Evolutionary conservation across 2,329 filamentous ascomycete species (phyloP), one percentile per base, ranked within the genome.

Genomic region (Pseudocercospora eumusae): DNA sequence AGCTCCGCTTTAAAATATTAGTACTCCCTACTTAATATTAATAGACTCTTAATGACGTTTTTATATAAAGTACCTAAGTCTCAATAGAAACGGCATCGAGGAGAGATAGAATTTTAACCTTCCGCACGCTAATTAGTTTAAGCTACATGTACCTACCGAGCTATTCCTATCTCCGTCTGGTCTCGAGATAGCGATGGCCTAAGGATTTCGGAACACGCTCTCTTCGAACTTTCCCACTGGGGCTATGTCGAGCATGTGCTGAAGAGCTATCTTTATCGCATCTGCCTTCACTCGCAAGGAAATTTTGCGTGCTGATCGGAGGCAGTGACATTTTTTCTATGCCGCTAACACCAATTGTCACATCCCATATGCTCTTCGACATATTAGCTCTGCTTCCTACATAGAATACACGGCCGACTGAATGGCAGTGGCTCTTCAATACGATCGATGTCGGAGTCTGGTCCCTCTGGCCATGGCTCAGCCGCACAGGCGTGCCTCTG

Each of bases 191-290:
- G n/a, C n/a, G n/a, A n/a, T n/a, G n/a, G n/a, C n/a, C n/a, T 47
- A 8, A 25, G 44, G 44, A 47, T 23, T 13, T 8, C 21, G 44
- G 10, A 47, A 21, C 9, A 4, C 1, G 7, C 5, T 25, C 18
- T 20, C 10, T n/a, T n/a, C n/a, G n/a, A 28, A 52, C 21, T 23
- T 5, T 52, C 47, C 18, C 11, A 28, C 25, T 28, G 47, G 8
- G 47, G 47, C 47, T 52, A 52, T 52, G 47, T 31, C 47, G 23
- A 31, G 47, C 25, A 28, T 52, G 47, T 52, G 25, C 47, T 52
- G 31, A 25, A 10, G 25, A 27, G 47, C 47, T 52, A 52, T 52
- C 47, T 52, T 52, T 52, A 52, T 52, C 47, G 23, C 10, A 28
- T n/a, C 21, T 25, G 31, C 47, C 47, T 31, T 52, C 47, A 52